Percentiles rank a stretch among this genome's conserved stretches.
These are phyloP conservation scores for Nepenthes alata DNA, from an alignment of 179 eudicot species.

Conservation along the genomic window DNA sequence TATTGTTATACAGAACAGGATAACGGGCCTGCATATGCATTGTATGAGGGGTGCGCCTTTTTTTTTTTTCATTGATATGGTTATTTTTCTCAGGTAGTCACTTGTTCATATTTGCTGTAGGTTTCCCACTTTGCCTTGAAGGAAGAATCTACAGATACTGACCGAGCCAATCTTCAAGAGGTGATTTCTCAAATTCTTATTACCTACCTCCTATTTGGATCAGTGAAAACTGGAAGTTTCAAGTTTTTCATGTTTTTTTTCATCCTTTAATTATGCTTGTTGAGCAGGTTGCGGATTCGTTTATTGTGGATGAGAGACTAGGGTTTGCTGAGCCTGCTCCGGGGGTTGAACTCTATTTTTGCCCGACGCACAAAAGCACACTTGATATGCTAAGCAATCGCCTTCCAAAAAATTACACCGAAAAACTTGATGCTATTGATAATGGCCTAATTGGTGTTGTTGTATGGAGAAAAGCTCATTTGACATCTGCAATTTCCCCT, in stretches of 20 bases:
- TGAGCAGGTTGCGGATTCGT: slow-evolving; percentile 67
- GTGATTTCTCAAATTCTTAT: slow-evolving; percentile 16
- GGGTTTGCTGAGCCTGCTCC: slow-evolving; percentile 79
- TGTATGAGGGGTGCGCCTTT: background rate
- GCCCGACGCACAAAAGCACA: slow-evolving; percentile 50
- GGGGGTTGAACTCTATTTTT: slow-evolving; percentile 75
- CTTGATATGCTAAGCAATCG: slow-evolving; percentile 51
- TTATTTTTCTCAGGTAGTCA: background rate
- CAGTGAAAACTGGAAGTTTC: background rate
- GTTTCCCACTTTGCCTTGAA: slow-evolving; percentile 58
- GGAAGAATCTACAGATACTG: slow-evolving; percentile 43
- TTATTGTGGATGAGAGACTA: slow-evolving; percentile 52
- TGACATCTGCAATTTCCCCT: slow-evolving; percentile 44
- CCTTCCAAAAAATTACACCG: slow-evolving; percentile 41
- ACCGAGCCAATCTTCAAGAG: slow-evolving; percentile 47
- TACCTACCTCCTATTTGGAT: too few species aligned
- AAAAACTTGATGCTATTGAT: slow-evolving; percentile 34
- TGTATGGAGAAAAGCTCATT: slow-evolving; percentile 80
- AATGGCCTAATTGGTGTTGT: slow-evolving; percentile 79
- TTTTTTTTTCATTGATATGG: background rate
- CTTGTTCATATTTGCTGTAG: slow-evolving; percentile 23
- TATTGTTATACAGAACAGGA: too few species aligned
- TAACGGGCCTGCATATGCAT: too few species aligned
- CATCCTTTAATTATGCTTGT: background rate
- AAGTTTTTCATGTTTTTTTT: background rate